phyloP scores from a whole-genome alignment of 2,329 filamentous ascomycete genomes.

The Epichloe glyceriae region DNA sequence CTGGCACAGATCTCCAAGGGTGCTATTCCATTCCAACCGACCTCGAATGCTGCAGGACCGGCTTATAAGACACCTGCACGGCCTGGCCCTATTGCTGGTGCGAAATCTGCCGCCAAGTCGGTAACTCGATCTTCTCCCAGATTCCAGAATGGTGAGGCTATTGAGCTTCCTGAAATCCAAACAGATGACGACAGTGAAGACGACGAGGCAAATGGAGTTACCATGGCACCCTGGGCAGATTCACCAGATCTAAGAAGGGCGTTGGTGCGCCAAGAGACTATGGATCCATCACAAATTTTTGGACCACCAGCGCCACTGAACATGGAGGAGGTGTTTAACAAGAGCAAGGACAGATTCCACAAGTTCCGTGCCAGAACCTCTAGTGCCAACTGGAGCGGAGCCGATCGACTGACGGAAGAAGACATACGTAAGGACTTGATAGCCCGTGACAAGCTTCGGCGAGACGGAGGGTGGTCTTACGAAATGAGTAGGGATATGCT shows the following conservation, averaged over 20 bases:
- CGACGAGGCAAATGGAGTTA: constrained; percentile 37
- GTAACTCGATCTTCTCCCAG: constrained; percentile 60
- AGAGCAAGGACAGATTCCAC: constrained; percentile 72
- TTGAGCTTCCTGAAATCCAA: constrained; percentile 87
- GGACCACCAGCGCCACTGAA: constrained; percentile 77
- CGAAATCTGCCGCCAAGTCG: constrained; percentile 48
- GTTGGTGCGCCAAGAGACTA: constrained; percentile 67
- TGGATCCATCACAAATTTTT: constrained; percentile 78
- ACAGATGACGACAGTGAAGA: constrained; percentile 90
- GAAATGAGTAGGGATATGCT: constrained; percentile 38
- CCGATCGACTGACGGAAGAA: constrained; percentile 73
- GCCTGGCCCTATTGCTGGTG: constrained; percentile 26
- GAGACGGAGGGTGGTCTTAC: constrained; percentile 79
- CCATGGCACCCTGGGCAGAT: constrained; percentile 73
- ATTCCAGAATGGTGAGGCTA: constrained; percentile 79
- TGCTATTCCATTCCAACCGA: constrained; percentile 79
- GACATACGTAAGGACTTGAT: constrained; percentile 72
- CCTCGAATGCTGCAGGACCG: constrained; percentile 39
- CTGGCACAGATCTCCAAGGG: constrained; percentile 81
- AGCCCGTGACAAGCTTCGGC: constrained; percentile 63
- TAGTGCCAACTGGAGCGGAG: constrained; percentile 83
- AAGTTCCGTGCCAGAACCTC: constrained; percentile 85
- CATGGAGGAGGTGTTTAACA: constrained; percentile 93
- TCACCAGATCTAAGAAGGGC: constrained; percentile 68
- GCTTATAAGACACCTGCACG: constrained; percentile 61